phyloP scores from a whole-genome alignment of 2,329 filamentous ascomycete genomes.

The Fusarium fracticaudum region DNA sequence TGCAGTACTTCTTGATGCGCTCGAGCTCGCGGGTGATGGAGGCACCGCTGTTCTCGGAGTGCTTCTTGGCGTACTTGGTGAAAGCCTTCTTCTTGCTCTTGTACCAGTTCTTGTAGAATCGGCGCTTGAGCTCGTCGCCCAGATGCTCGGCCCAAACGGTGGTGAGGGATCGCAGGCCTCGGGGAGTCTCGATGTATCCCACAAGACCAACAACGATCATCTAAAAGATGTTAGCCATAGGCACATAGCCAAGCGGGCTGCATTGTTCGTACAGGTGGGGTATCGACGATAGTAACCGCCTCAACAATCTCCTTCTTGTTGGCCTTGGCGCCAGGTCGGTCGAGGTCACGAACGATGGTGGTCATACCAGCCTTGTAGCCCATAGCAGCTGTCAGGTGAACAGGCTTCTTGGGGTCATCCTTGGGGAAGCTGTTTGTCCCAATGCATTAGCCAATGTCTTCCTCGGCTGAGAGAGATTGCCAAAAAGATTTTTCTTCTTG shows the following conservation, averaged over 20 bases:
- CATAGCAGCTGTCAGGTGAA: conserved; percentile 97
- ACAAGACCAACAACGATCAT: conserved; percentile 99
- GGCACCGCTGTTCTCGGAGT: conserved; percentile 90
- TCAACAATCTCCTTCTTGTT: conserved; percentile 99
- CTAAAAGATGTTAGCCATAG: conserved; percentile 80
- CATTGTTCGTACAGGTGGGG: conserved; percentile 92
- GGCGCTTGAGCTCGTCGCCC: conserved; percentile 97
- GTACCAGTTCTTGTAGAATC: conserved; percentile 99
- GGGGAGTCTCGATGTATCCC: conserved; percentile 99
- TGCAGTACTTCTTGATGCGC: conserved; percentile 99
- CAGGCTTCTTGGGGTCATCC: conserved; percentile 99
- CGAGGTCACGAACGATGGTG: conserved; percentile 98
- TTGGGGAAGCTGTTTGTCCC: conserved; percentile 85
- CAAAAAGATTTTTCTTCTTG: not conserved
- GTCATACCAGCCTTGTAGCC: conserved; percentile 99
- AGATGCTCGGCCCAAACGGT: conserved; percentile 99
- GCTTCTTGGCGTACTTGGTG: conserved; percentile 99
- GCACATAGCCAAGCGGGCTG: conserved; percentile 81
- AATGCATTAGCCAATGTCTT: conserved; percentile 42
- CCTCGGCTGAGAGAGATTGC: not conserved
- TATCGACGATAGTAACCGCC: conserved; percentile 88
- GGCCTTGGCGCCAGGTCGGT: conserved; percentile 98
- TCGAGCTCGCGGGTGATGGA: conserved; percentile 97
- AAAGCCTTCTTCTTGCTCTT: conserved; percentile 99
- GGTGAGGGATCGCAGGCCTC: conserved; percentile 98